phyloP scores from a whole-genome alignment of 2,329 filamentous ascomycete species.

The Microsporum audouinii region DNA sequence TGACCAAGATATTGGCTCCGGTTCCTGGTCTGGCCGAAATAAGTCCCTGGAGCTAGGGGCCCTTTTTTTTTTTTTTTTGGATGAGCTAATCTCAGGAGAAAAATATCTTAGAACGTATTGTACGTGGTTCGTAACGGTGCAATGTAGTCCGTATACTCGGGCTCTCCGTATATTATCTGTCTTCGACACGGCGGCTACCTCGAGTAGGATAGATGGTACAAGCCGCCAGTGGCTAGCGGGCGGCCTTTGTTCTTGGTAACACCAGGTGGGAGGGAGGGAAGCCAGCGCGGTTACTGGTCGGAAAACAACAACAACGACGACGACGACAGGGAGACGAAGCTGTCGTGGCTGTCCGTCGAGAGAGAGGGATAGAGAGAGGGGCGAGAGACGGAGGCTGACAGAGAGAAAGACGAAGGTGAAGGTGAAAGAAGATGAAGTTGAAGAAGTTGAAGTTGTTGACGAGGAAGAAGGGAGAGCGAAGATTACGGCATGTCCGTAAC shows the following conservation, averaged over 20 bases:
- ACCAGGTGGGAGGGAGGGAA: not conserved
- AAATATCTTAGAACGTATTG: not conserved
- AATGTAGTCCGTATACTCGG: not conserved
- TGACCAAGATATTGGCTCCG: not conserved
- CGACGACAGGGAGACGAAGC: not conserved
- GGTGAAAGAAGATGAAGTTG: not conserved
- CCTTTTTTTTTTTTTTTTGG: not conserved
- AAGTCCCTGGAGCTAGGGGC: not conserved
- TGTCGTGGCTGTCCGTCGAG: not conserved
- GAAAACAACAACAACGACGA: not conserved
- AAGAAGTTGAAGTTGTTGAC: not conserved
- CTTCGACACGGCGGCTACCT: not conserved
- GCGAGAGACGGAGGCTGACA: not conserved
- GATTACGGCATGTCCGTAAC: constrained; percentile 1
- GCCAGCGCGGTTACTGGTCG: not conserved
- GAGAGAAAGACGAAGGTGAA: not conserved
- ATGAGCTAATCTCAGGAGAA: not conserved
- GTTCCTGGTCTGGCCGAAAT: not conserved
- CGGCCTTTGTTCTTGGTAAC: not conserved
- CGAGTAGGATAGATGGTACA: not conserved
- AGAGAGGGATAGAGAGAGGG: not conserved
- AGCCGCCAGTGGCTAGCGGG: not conserved
- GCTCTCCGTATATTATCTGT: not conserved
- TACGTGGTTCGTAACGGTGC: not conserved
- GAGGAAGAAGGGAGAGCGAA: not conserved